Percentiles rank a stretch among this genome's conserved stretches.
phyloP scores from a whole-genome alignment of 2,329 filamentous ascomycete genomes.

The Plenodomus biglobosus region DNA sequence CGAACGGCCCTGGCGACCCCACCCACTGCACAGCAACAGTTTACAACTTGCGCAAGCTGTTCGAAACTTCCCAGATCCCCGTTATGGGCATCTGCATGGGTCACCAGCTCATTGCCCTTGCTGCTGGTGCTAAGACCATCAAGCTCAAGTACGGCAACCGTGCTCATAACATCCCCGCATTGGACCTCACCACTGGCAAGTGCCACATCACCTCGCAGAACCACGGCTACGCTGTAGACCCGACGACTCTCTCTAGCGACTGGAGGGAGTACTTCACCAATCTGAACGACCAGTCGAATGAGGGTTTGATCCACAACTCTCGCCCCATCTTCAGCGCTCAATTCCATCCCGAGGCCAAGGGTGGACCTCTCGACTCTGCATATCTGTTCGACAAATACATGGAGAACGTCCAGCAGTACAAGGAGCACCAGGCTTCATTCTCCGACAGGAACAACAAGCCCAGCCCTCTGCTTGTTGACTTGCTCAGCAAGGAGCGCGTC shows the following conservation, averaged over 20 bases:
- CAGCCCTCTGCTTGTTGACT: constrained; percentile 82
- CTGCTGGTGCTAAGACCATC: constrained; percentile 83
- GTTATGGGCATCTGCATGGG: constrained; percentile 98
- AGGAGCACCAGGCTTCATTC: constrained; percentile 74
- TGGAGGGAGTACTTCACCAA: constrained; percentile 99
- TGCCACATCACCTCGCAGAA: constrained; percentile 99
- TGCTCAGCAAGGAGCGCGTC: constrained; percentile 91
- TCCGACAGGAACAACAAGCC: constrained; percentile 82
- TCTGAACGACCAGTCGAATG: constrained; percentile 95
- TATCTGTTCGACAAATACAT: constrained; percentile 98
- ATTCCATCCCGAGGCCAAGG: constrained; percentile 98
- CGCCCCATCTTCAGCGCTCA: constrained; percentile 98
- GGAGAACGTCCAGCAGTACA: constrained; percentile 85
- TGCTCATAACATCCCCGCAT: constrained; percentile 94
- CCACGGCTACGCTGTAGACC: constrained; percentile 94
- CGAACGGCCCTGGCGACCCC: constrained; percentile 96
- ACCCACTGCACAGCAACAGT: constrained; percentile 95
- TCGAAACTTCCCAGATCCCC: constrained; percentile 86
- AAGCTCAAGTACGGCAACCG: constrained; percentile 99
- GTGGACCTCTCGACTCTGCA: constrained; percentile 90
- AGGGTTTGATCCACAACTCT: constrained; percentile 94
- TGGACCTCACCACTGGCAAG: constrained; percentile 91
- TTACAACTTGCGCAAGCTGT: constrained; percentile 86
- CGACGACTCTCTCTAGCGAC: constrained; percentile 75
- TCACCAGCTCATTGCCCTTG: constrained; percentile 91